Evolutionary conservation across 73 alveolate species (phyloP), one percentile per base, ranked within the genome.

Genomic region (Blepharisma stoltei): DNA sequence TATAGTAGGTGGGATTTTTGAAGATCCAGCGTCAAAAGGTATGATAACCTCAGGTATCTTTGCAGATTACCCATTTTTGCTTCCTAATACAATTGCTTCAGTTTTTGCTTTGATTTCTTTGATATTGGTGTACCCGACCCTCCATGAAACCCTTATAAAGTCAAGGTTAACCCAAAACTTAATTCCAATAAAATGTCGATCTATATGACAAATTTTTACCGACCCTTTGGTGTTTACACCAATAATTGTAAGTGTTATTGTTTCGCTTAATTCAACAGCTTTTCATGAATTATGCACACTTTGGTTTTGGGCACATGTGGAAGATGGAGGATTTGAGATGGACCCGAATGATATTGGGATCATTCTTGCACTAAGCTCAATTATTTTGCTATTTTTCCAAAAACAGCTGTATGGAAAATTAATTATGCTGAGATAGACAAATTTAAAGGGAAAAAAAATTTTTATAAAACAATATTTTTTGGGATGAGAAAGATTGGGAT

Each of bases 321-420:
- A 50, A 14, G 65, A 50, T 50, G 65, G 65, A 50, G 65, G 65
- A 18, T 50, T 50, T 60, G 73, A 60, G 45, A 14, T 60, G 14
- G 23, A n/a, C 18, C 37, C 73, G 14, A 38, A 25, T 14, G 73
- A 60, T 14, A 60, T 60, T 14, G 73, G 73, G 23, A 60, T 38
- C 14, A 60, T 60, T 3, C 23, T 38, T 18, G 73, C 73, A 2
- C 2, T 60, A 20, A 60, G 46, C 38, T 14, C 18, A 14, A 14
- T n/a, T 14, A 2, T 60, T 20, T 60, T 8, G 18, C 14, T 60
- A 11, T 20, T 14, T 60, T 60, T 14, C 45, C 18, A 14, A 9
- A n/a, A 25, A 38, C 45, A 18, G 2, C 2, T 60, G 5, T 60
- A 60, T 60, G 41, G 41, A 32, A 60, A 60, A 25, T 20, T 60